These are phyloP conservation scores for Cerrena zonata DNA, from an alignment of 1,284 basidiomycete genomes.

Conservation along the genomic window DNA sequence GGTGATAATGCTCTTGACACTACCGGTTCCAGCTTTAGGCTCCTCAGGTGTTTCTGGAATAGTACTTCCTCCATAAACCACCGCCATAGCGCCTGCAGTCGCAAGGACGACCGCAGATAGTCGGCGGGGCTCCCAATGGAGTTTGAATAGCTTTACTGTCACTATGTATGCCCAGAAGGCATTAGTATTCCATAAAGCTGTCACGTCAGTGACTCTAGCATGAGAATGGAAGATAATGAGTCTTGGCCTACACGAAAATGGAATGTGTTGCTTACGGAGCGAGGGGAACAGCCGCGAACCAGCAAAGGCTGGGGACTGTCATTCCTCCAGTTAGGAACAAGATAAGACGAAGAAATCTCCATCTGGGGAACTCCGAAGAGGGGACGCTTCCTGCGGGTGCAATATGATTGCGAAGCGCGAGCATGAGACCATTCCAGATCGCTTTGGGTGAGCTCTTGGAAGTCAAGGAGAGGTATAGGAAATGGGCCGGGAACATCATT, in stretches of 20 bases:
- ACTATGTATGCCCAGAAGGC: slow-evolving; percentile 79
- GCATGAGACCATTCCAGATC: slow-evolving; percentile 44
- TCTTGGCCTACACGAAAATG: slow-evolving; percentile 2
- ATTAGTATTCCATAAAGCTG: slow-evolving; percentile 81
- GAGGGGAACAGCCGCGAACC: slow-evolving; percentile 67
- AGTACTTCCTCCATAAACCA: slow-evolving; percentile 68
- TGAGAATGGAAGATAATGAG: slow-evolving; percentile 11
- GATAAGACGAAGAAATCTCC: slow-evolving; percentile 39
- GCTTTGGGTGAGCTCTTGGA: slow-evolving; percentile 41
- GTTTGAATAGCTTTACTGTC: slow-evolving; percentile 53
- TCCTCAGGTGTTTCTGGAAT: slow-evolving; percentile 9
- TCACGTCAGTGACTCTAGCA: slow-evolving; percentile 69
- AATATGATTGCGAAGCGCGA: slow-evolving; percentile 52
- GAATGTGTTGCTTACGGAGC: slow-evolving; percentile 72
- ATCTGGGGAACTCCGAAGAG: slow-evolving; percentile 36
- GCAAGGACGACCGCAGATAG: slow-evolving; percentile 71
- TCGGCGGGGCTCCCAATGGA: slow-evolving; percentile 57
- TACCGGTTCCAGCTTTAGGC: slow-evolving; percentile 7
- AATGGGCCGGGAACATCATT: slow-evolving; percentile 66
- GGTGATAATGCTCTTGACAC: slow-evolving; percentile 3
- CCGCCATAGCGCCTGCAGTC: slow-evolving; percentile 63
- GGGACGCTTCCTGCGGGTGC: slow-evolving; percentile 25
- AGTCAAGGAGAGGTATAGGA: slow-evolving; percentile 51
- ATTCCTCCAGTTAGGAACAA: slow-evolving; percentile 52
- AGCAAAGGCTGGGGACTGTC: slow-evolving; percentile 59